These are phyloP conservation scores for Cruciata laevipes DNA, from an alignment of 257 asterid species.

Conservation along the genomic window DNA sequence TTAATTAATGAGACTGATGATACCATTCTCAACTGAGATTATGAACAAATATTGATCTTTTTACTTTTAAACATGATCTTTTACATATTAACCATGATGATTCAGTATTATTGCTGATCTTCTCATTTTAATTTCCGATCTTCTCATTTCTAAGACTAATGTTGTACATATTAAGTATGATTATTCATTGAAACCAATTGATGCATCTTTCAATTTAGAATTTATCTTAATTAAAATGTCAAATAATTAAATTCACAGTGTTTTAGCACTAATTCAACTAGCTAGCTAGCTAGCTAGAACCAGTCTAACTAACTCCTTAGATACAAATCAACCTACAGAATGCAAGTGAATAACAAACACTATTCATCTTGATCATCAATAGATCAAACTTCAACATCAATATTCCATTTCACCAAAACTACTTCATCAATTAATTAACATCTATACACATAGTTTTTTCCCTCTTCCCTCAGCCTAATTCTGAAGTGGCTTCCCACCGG, in stretches of 20 bases:
- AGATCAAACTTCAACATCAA: not conserved
- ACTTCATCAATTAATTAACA: not conserved
- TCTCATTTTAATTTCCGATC: too few relatives aligned
- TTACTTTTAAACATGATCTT: too few relatives aligned
- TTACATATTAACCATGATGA: too few relatives aligned
- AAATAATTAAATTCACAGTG: not conserved
- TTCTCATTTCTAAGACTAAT: too few relatives aligned
- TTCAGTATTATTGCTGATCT: too few relatives aligned
- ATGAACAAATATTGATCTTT: too few relatives aligned
- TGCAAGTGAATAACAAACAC: not conserved
- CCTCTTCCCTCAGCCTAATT: not conserved
- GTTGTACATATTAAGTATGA: too few relatives aligned
- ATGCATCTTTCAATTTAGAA: too few relatives aligned
- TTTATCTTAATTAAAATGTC: too few relatives aligned
- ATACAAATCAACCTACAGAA: constrained; percentile 9
- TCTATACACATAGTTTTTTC: not conserved
- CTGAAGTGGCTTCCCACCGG: constrained; percentile 2
- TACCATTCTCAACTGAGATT: too few relatives aligned
- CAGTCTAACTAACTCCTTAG: not conserved
- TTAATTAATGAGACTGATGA: too few relatives aligned
- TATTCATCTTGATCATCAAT: not conserved
- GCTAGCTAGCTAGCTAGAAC: not conserved
- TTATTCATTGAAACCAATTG: too few relatives aligned
- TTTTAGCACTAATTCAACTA: not conserved
- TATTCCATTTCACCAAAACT: not conserved